A percentile compares a stretch with the other conserved stretches of the same genome.
Conservation (phyloP, 768 basidiomycete species). For the Porpolomopsis calyptriformis region DNA sequence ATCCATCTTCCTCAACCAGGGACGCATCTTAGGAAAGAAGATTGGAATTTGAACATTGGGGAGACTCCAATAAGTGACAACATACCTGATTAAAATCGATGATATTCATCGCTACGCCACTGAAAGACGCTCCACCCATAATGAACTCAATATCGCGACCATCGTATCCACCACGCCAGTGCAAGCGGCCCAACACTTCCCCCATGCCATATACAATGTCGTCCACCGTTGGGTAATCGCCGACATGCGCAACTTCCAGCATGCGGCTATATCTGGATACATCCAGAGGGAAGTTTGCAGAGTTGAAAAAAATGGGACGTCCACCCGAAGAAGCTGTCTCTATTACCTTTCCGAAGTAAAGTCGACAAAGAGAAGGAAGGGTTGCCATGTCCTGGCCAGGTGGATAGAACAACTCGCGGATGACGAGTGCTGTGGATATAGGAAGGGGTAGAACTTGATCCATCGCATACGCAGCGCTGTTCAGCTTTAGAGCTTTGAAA, state of each 20-base stretch:
- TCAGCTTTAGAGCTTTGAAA: neutral
- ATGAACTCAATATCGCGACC: conserved; percentile 24
- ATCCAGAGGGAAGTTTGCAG: conserved; percentile 21
- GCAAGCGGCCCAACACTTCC: conserved; percentile 20
- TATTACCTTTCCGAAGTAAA: conserved; percentile 21
- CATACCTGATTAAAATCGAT: conserved; percentile 26
- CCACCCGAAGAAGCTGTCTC: neutral
- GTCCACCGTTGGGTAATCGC: conserved; percentile 8
- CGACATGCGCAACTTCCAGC: conserved; percentile 1
- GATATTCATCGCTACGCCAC: conserved; percentile 12
- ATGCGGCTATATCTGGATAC: conserved; percentile 14
- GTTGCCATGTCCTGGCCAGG: neutral
- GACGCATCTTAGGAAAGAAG: conserved; percentile 15
- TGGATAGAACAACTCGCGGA: conserved; percentile 15
- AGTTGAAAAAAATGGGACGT: conserved; percentile 16
- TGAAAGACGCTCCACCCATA: conserved; percentile 16
- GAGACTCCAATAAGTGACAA: neutral
- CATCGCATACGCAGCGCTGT: conserved; percentile 19
- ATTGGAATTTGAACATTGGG: conserved; percentile 1
- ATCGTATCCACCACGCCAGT: conserved; percentile 20
- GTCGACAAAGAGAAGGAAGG: conserved; percentile 16
- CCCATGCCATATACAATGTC: conserved; percentile 21
- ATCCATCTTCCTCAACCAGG: conserved; percentile 10
- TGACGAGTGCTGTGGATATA: conserved; percentile 5
- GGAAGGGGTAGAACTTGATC: conserved; percentile 17